These are phyloP conservation scores for Lachnellula hyalina DNA, from an alignment of 2,329 filamentous ascomycete genomes.

Conservation along the genomic window DNA sequence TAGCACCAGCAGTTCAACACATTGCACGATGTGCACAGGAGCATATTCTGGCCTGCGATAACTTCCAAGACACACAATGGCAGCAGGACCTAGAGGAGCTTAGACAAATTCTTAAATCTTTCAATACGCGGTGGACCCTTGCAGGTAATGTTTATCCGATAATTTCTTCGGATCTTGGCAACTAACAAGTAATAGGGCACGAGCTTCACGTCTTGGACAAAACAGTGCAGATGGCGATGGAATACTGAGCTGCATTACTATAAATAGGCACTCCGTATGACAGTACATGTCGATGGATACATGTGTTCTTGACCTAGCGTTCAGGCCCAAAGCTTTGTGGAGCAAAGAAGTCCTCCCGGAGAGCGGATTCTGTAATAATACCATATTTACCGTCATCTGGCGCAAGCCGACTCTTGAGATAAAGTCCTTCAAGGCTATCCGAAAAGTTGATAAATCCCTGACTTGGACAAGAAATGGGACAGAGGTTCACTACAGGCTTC, in stretches of 20 bases:
- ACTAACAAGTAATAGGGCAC: conserved; percentile 3
- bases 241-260: background rate
- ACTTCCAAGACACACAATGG: conserved; percentile 15
- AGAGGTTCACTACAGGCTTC: no score
- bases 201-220: conserved; percentile 14
- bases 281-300: background rate
- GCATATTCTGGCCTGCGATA: conserved; percentile 14
- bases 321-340: no score
- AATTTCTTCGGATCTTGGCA: background rate
- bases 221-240: conserved; percentile 10
- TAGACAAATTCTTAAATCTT: conserved; percentile 13
- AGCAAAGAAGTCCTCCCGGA: no score
- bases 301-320: no score
- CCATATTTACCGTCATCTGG: no score
- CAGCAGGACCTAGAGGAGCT: conserved; percentile 17
- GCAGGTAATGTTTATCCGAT: conserved; percentile 4
- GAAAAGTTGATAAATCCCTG: no score
- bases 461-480: no score
- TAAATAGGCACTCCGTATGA: background rate
- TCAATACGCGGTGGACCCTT: conserved; percentile 14
- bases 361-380: no score
- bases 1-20: conserved; percentile 13
- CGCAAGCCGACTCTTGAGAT: no score
- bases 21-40: conserved; percentile 17
- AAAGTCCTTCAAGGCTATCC: no score